Conservation (phyloP, 192 early-diverging fungal genomes). For the Fimicolochytrium jonesii region DNA sequence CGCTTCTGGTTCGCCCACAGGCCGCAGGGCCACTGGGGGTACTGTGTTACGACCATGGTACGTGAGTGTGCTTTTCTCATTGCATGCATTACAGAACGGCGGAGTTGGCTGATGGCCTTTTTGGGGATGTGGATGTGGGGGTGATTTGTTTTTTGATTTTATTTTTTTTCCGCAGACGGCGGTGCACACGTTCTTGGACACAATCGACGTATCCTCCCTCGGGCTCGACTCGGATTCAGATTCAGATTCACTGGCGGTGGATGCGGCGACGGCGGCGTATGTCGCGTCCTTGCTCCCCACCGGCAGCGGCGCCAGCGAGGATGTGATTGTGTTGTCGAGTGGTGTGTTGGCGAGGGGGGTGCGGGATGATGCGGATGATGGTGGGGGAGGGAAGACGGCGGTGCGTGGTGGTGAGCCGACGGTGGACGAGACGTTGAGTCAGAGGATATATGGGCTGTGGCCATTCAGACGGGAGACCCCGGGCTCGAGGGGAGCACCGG, state of each 20-base stretch:
- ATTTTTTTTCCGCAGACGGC: not conserved
- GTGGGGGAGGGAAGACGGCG: not conserved
- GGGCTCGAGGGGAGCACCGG: too few relatives aligned
- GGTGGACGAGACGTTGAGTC: not conserved
- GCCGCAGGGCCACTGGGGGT: slow-evolving; percentile 6
- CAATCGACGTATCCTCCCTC: not conserved
- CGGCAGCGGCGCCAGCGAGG: not conserved
- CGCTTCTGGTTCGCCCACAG: not conserved
- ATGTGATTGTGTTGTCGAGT: slow-evolving; percentile 2
- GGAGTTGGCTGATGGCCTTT: too few relatives aligned
- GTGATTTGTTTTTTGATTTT: not conserved
- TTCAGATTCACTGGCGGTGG: too few relatives aligned
- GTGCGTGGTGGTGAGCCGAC: not conserved
- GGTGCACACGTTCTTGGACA: slow-evolving; percentile 23
- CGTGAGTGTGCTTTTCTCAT: too few relatives aligned
- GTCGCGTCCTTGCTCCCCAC: not conserved
- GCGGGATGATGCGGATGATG: not conserved
- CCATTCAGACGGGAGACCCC: slow-evolving; percentile 3
- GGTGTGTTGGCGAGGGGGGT: not conserved
- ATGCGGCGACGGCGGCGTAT: not conserved
- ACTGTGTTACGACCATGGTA: slow-evolving; percentile 27
- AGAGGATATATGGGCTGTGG: slow-evolving; percentile 16
- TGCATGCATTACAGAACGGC: too few relatives aligned
- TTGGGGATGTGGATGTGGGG: too few relatives aligned
- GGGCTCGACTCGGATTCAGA: too few relatives aligned